phyloP scores from a whole-genome alignment of 2,329 filamentous ascomycete species.

The Didymella pinodella region DNA sequence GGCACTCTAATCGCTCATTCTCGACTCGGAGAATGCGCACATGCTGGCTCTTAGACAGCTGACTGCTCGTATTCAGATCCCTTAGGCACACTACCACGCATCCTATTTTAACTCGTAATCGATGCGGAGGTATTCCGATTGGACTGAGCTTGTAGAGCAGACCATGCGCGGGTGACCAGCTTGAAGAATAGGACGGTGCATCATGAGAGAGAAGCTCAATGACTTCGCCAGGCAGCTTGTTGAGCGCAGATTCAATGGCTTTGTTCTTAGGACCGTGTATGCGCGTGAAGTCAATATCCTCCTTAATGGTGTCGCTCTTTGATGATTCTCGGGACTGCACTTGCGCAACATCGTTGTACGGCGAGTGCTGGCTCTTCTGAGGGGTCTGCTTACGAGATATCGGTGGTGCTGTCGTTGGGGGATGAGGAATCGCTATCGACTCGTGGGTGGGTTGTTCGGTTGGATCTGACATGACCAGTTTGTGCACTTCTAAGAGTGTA shows the following conservation, averaged over 20 bases:
- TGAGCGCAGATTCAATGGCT: slow-evolving; percentile 34
- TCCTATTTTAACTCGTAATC: slow-evolving; percentile 46
- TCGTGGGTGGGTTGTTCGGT: slow-evolving; percentile 20
- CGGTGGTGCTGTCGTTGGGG: slow-evolving; percentile 13
- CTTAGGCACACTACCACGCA: slow-evolving; percentile 41
- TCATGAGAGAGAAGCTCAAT: slow-evolving; percentile 48
- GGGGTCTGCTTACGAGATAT: background rate
- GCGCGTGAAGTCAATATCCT: slow-evolving; percentile 30
- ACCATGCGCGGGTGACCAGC: slow-evolving; percentile 39
- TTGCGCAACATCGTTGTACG: background rate
- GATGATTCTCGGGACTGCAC: too few species aligned
- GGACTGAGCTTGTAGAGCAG: slow-evolving; percentile 46
- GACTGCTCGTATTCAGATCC: slow-evolving; percentile 40
- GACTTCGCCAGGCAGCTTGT: slow-evolving; percentile 37
- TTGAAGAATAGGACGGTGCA: slow-evolving; percentile 24
- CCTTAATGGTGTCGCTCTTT: background rate
- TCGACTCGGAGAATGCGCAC: slow-evolving; percentile 40
- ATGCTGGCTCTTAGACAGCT: slow-evolving; percentile 45
- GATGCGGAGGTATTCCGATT: slow-evolving; percentile 44
- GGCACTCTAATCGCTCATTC: slow-evolving; percentile 43
- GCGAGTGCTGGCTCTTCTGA: background rate
- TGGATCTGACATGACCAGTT: slow-evolving; percentile 39
- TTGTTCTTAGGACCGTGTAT: slow-evolving; percentile 45
- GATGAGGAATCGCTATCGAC: background rate
- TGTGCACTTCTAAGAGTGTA: slow-evolving; percentile 40